Conservation (phyloP, 192 early-diverging fungal species). For the Helicostylum pulchrum region DNA sequence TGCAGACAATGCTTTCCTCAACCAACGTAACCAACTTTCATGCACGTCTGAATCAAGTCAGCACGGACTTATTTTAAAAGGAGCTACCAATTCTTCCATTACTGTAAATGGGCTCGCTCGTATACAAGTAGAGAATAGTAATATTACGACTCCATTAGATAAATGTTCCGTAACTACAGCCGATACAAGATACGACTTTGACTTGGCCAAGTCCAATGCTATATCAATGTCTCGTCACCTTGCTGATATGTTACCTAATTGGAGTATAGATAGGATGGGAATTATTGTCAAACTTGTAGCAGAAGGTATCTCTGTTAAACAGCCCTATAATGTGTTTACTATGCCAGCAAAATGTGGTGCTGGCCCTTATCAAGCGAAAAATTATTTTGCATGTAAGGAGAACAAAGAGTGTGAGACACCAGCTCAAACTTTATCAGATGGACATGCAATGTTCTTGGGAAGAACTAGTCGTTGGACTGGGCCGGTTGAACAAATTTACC, state of each 20-base stretch:
- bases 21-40: neutral
- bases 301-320: neutral
- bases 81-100: neutral
- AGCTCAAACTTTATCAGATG: neutral
- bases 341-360: neutral
- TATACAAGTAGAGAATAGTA: neutral
- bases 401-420: neutral
- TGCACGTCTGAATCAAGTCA: neutral
- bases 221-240: conserved; percentile 1
- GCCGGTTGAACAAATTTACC: neutral
- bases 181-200: neutral
- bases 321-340: conserved; percentile 11
- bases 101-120: neutral
- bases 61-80: conserved; percentile 1
- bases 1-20: conserved; percentile 7
- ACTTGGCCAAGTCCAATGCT: neutral
- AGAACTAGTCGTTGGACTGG: neutral
- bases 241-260: conserved; percentile 6
- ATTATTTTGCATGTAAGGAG: conserved; percentile 3
- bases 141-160: neutral
- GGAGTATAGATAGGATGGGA: conserved; percentile 1
- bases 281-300: neutral
- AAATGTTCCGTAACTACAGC: neutral
- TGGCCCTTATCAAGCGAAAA: neutral
- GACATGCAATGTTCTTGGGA: neutral